Base-by-base conservation (phyloP, 768 basidiomycete species). In the Asterophora lycoperdoides region DNA sequence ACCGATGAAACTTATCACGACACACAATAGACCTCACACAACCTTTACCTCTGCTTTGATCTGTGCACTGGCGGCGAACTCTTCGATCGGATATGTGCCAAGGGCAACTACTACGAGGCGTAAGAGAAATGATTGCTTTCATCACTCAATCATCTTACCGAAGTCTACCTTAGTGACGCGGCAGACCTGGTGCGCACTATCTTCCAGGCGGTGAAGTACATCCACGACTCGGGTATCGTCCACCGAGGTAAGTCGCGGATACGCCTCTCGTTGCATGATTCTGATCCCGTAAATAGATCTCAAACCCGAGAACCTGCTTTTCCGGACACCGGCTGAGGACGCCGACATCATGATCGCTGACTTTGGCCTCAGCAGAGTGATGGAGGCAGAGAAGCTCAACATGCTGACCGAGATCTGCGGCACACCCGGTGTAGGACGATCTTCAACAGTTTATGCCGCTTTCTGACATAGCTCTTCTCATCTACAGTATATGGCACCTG, bases 81-180 rank as follows among this genome's bases (percentile, higher is more conserved):
- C n/a, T 98, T 99, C 60, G 95, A 99, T 67, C 81, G 95, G 42
- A 98, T 99, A 73, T 98, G 95, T 62, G 92, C 93, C 26, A 92
- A 93, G 67, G 93, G 93, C 44, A 92, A 92, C 64, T 98, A 96
- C 67, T 93, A 92, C 62, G 95, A 99, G 70, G 84, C 83, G 90
- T 92, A 55, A 59, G 83, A 4, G 35, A 33, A 5, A 28, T 47
- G n/a, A 18, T 18, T 17, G 36, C 11, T 10, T 7, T 15, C 19
- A 30, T 14, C 48, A n/a, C 20, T 36, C 28, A 20, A 32, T 10
- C n/a, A 44, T 41, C 44, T 42, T 41, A 49, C 46, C 44, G 26
- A 48, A 28, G 32, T 14, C 39, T 51, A 35, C 41, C n/a, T 44
- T 49, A 93, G 89, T 42, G 95, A 99, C 59, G 96, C 95, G 1